phyloP scores from a whole-genome alignment of 306 rosid species.

The Sicyos edulis region DNA sequence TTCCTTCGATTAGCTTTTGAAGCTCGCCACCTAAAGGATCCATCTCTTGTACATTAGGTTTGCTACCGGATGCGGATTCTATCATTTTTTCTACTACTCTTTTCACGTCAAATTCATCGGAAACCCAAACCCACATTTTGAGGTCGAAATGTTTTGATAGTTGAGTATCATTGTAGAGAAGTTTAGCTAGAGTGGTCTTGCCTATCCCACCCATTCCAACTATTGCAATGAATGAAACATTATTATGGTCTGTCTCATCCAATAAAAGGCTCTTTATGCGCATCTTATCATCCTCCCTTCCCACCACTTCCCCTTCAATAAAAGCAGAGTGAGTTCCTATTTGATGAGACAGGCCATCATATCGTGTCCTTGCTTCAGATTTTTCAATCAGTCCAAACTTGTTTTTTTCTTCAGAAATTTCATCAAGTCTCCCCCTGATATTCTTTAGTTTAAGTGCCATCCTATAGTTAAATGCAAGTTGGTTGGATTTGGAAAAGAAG shows the following conservation, averaged over 20 bases:
- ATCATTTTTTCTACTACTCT: conserved; percentile 32
- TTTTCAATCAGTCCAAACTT: background rate
- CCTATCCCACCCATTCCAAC: background rate
- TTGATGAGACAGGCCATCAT: background rate
- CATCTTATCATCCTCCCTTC: background rate
- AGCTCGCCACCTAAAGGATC: conserved; percentile 31
- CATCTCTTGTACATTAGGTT: conserved; percentile 20
- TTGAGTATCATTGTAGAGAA: conserved; percentile 34
- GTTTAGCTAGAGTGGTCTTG: conserved; percentile 35
- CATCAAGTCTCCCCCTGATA: background rate
- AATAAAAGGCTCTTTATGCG: conserved; percentile 4
- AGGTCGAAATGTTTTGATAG: conserved; percentile 33
- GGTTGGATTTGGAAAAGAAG: background rate
- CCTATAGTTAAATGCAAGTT: background rate
- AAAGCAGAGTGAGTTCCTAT: background rate
- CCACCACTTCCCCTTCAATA: background rate
- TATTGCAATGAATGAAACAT: background rate
- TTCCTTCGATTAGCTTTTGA: conserved; percentile 11
- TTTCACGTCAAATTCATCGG: conserved; percentile 34
- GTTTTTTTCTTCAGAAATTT: background rate
- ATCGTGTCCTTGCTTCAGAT: background rate
- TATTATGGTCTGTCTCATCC: background rate
- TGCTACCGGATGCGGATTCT: conserved; percentile 25
- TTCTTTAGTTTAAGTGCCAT: background rate
- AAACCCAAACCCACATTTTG: conserved; percentile 43